Evolutionary conservation across 306 rosid genomes (phyloP).

Genomic region (Adenanthera pavonina): DNA sequence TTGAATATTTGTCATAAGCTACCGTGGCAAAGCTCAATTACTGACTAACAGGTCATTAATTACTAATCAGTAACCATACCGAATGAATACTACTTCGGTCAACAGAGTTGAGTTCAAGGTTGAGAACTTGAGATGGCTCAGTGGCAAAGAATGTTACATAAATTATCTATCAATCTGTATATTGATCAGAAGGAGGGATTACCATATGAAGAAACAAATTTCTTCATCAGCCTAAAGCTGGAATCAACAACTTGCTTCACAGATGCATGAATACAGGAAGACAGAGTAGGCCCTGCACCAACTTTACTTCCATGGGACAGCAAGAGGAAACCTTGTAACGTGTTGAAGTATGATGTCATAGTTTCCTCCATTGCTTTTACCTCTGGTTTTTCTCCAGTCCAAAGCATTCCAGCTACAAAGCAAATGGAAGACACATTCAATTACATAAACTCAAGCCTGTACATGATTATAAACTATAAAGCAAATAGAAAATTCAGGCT

Average conservation of each 20-base stretch:
- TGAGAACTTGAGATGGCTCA: not conserved
- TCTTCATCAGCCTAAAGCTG: conserved; percentile 77
- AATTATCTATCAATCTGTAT: not conserved
- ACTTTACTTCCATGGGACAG: conserved; percentile 74
- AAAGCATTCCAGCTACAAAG: conserved; percentile 87
- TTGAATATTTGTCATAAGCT: not conserved
- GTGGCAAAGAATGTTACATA: not conserved
- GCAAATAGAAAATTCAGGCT: not conserved
- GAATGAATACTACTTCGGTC: not conserved
- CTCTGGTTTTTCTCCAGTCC: conserved; percentile 71
- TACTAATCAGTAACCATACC: not conserved
- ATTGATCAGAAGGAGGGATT: conserved; percentile 15
- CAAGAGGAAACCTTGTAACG: conserved; percentile 82
- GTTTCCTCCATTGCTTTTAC: conserved; percentile 72
- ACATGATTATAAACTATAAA: not conserved
- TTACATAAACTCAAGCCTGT: conserved; percentile 14
- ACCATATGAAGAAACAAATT: conserved; percentile 73
- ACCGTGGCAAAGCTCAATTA: not conserved
- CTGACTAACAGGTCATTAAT: not conserved
- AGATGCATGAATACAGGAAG: conserved; percentile 62
- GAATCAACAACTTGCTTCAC: conserved; percentile 77
- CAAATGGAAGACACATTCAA: conserved; percentile 17
- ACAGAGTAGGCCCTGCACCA: conserved; percentile 82
- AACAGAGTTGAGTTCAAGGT: not conserved
- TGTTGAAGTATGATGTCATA: conserved; percentile 77